Conservation (phyloP, 768 basidiomycete species). For the Mycena galopus region DNA sequence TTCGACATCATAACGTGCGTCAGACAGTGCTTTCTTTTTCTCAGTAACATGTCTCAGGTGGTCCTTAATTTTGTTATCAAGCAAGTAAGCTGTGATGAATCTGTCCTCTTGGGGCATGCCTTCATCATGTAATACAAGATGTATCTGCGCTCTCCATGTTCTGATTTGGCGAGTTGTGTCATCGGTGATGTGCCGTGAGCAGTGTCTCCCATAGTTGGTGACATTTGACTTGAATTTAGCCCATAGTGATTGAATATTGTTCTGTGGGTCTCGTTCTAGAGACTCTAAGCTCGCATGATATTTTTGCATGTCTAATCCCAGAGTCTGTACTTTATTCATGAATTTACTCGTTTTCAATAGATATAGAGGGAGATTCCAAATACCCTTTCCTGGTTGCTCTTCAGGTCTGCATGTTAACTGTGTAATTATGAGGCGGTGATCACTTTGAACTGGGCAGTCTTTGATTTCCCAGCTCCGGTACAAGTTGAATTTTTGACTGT, state of each 20-base stretch:
- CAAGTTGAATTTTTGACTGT: neutral
- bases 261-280: neutral
- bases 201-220: conserved; percentile 11
- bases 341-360: neutral
- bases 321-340: neutral
- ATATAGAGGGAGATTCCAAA: neutral
- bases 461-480: too few species aligned
- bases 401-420: too few species aligned
- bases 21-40: conserved; percentile 5
- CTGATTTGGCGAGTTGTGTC: neutral
- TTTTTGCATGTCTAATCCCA: neutral
- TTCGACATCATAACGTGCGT: conserved; percentile 3
- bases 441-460: too few species aligned
- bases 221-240: conserved; percentile 1
- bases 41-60: neutral
- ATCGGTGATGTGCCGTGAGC: conserved; percentile 2
- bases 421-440: too few species aligned
- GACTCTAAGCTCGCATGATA: neutral
- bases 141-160: neutral
- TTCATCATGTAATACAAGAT: conserved; percentile 7
- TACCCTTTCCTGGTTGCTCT: neutral
- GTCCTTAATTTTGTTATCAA: conserved; percentile 6
- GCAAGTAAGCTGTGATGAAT: neutral
- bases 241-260: neutral
- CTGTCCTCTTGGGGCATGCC: neutral